A percentile compares a stretch with the other conserved stretches of the same genome.
phyloP scores from a whole-genome alignment of 1,284 basidiomycete genomes.

The Rugiboletus extremiorientalis region DNA sequence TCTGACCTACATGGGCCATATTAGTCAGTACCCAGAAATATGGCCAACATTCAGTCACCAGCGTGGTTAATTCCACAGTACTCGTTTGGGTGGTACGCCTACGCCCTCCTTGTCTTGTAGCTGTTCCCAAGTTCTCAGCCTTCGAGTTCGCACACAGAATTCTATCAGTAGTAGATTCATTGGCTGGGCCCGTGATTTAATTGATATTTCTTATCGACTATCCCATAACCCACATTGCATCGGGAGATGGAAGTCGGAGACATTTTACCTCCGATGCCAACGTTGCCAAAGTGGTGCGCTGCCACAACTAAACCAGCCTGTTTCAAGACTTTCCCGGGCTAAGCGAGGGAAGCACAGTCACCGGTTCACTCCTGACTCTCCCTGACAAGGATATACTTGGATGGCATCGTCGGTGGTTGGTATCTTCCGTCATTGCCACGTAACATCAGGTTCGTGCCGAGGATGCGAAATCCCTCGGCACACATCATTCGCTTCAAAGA shows the following conservation, averaged over 20 bases:
- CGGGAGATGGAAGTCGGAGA: constrained; percentile 25
- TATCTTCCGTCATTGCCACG: constrained; percentile 21
- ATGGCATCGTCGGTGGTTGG: constrained; percentile 20
- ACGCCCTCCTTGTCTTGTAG: background rate
- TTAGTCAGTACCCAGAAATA: background rate
- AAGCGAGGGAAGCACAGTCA: constrained; percentile 6
- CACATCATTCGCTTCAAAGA: too few species aligned
- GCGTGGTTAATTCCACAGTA: background rate
- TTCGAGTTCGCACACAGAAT: background rate
- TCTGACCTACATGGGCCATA: background rate
- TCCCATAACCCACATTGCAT: background rate
- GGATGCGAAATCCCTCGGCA: background rate
- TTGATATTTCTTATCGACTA: background rate
- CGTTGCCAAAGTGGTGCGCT: constrained; percentile 9
- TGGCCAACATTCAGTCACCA: background rate
- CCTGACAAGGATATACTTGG: constrained; percentile 6
- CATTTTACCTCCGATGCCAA: constrained; percentile 23
- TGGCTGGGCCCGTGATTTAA: background rate
- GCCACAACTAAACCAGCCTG: background rate
- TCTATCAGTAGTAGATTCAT: background rate
- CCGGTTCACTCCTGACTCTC: background rate
- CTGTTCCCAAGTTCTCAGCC: background rate
- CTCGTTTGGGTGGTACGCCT: background rate
- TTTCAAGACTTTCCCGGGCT: background rate
- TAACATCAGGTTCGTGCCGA: background rate